Evolutionary conservation across 768 basidiomycete genomes (phyloP).

Genomic region (Tylopilus subfusipes): DNA sequence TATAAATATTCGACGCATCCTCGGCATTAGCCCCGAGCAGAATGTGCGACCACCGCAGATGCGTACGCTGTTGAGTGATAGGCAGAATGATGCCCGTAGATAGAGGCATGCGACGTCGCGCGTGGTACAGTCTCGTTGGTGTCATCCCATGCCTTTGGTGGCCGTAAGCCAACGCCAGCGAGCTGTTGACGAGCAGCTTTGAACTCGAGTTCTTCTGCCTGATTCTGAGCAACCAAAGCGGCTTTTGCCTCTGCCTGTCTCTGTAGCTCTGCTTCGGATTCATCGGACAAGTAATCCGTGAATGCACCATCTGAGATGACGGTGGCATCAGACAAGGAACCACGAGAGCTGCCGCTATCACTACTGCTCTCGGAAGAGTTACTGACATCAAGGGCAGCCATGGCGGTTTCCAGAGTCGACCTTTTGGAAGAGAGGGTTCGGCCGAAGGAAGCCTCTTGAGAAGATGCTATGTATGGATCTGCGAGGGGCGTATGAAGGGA

Average conservation of each 20-base stretch:
- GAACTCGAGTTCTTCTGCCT: conserved; percentile 78
- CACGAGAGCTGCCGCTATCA: conserved; percentile 46
- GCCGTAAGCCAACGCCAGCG: conserved; percentile 67
- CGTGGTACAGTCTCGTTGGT: conserved; percentile 38
- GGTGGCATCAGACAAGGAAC: conserved; percentile 68
- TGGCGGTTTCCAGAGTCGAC: conserved; percentile 36
- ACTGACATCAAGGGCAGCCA: conserved; percentile 37
- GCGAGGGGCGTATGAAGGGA: conserved; percentile 16
- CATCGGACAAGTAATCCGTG: conserved; percentile 88
- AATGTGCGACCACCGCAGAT: conserved; percentile 27
- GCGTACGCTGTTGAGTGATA: conserved; percentile 28
- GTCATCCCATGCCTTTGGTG: conserved; percentile 73
- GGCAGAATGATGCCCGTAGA: conserved; percentile 25
- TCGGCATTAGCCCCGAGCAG: conserved; percentile 27
- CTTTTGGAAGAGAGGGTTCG: conserved; percentile 34
- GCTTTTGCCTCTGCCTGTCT: conserved; percentile 81
- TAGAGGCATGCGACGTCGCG: conserved; percentile 18
- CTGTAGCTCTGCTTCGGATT: conserved; percentile 87
- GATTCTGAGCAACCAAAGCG: conserved; percentile 72
- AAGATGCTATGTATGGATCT: conserved; percentile 22
- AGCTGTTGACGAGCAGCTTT: conserved; percentile 77
- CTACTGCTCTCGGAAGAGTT: conserved; percentile 58
- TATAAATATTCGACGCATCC: conserved; percentile 22
- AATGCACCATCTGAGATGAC: conserved; percentile 84
- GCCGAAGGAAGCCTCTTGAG: conserved; percentile 32